Evolutionary conservation across 164 flowering plant genomes (phyloP), one percentile per base, ranked within the genome.

Genomic region (Chimonanthus praecox): DNA sequence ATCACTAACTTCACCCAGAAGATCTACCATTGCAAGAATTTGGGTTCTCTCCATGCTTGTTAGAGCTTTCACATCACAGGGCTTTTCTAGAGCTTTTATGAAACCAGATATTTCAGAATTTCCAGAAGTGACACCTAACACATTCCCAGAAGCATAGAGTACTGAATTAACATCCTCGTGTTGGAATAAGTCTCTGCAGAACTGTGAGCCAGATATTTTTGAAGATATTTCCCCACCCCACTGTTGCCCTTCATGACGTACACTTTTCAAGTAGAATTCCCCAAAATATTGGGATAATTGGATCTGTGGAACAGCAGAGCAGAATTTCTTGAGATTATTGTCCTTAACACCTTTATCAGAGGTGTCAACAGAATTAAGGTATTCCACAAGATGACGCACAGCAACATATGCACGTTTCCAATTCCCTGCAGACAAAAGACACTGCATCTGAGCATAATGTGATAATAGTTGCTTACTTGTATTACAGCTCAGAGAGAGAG

Each of bases 381-480:
- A 75, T n/a, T 85, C 84, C 73, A 83, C 80, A 70, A 96, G 91
- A 82, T 90, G 92, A 72, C 75, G 80, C 76, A 94, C 49, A 75
- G 90, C 85, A 69, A 77, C 78, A 79, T 81, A 79, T 71, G 99
- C 92, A 71, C 94, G 97, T 81, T 79, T 89, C 92, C 92, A 89
- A 74, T 91, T 85, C 62, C 99, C 99, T 96, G 75, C 75, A 82
- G 48, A 70, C 64, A 73, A 49, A 61, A 15, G 51, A 43, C 63
- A 8, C 60, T 54, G 60, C 13, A 54, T 54, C 16, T 54, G 16
- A 54, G n/a, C 5, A n/a, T 13, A 54, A 54, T 54, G 16, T 54
- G 15, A 54, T 54, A 54, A n/a, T 54, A 54, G 11, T 54, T 11
- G 60, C 11, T 54, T 54, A 13, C 11, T n/a, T 54, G 60, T 54